These are phyloP conservation scores for Melocanna baccifera DNA, from an alignment of 176 grass and related monocot species.

Conservation along the genomic window DNA sequence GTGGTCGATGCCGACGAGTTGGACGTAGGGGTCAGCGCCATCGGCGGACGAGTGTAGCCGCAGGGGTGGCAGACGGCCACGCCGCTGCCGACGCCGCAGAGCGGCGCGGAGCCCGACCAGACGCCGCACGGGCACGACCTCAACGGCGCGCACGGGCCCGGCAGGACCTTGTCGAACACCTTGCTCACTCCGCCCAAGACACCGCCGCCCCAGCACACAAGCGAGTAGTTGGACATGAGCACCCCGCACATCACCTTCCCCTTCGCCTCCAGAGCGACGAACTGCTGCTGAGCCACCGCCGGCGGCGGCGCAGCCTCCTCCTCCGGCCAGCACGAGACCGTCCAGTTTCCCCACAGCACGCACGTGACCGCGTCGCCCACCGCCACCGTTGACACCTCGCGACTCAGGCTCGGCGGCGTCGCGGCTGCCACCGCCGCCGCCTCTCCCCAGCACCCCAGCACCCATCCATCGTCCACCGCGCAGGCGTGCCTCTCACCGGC, in stretches of 20 bases:
- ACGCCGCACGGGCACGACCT: conserved; percentile 61
- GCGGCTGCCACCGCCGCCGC: conserved; percentile 32
- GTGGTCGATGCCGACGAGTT: conserved; percentile 25
- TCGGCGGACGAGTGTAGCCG: conserved; percentile 13
- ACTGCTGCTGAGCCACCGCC: conserved; percentile 37
- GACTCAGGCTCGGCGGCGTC: background rate
- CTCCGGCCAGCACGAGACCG: conserved; percentile 55
- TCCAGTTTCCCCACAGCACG: conserved; percentile 60
- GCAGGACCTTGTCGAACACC: conserved; percentile 73
- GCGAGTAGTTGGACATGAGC: conserved; percentile 74
- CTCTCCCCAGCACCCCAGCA: conserved; percentile 65
- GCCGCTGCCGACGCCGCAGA: background rate
- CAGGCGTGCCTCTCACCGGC: conserved; percentile 76
- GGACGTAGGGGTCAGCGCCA: background rate
- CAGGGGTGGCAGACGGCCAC: conserved; percentile 68
- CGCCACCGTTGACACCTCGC: conserved; percentile 46
- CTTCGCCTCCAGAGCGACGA: conserved; percentile 66
- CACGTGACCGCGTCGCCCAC: conserved; percentile 67
- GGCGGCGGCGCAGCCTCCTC: conserved; percentile 34
- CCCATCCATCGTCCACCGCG: conserved; percentile 6
- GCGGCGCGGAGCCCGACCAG: conserved; percentile 57
- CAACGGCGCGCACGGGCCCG: conserved; percentile 53
- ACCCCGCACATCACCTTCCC: conserved; percentile 69
- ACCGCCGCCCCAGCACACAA: conserved; percentile 72
- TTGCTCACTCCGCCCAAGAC: conserved; percentile 8